Evolutionary conservation across 257 asterid genomes (phyloP).

Genomic region (Mentha longifolia): DNA sequence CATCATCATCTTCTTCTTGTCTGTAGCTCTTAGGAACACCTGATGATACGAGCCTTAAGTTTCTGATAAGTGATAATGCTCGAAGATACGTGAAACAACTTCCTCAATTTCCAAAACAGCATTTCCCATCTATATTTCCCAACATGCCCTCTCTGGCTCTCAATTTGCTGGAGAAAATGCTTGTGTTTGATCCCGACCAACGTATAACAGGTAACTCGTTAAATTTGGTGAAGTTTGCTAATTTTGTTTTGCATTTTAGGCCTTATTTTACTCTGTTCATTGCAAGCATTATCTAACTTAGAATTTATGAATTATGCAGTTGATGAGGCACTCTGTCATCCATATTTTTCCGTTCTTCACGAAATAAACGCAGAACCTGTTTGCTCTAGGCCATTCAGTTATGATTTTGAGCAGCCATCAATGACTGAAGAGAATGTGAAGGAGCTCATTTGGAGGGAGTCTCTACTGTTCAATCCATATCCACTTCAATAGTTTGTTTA

Average conservation of each 20-base stretch:
- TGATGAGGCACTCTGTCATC: conserved; percentile 30
- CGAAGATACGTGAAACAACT: conserved; percentile 30
- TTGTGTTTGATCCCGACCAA: conserved; percentile 30
- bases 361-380: conserved; percentile 32
- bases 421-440: conserved; percentile 34
- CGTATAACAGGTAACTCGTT: conserved; percentile 24
- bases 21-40: conserved; percentile 29
- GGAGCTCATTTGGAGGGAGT: conserved; percentile 38
- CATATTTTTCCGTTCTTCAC: conserved; percentile 27
- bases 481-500: neutral
- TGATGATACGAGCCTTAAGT: conserved; percentile 25
- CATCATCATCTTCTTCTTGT: neutral
- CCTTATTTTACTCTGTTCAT: neutral
- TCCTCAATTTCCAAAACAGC: conserved; percentile 26
- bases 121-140: conserved; percentile 31
- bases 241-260: neutral
- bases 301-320: neutral
- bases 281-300: neutral
- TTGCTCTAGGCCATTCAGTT: conserved; percentile 31
- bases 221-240: neutral
- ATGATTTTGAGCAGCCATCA: conserved; percentile 36
- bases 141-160: conserved; percentile 29
- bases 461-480: conserved; percentile 13
- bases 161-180: conserved; percentile 33
- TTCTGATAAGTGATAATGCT: conserved; percentile 20